Evolutionary conservation across 2,329 filamentous ascomycete genomes (phyloP), one percentile per base, ranked within the genome.

Genomic region (Coniochaeta pulveracea): DNA sequence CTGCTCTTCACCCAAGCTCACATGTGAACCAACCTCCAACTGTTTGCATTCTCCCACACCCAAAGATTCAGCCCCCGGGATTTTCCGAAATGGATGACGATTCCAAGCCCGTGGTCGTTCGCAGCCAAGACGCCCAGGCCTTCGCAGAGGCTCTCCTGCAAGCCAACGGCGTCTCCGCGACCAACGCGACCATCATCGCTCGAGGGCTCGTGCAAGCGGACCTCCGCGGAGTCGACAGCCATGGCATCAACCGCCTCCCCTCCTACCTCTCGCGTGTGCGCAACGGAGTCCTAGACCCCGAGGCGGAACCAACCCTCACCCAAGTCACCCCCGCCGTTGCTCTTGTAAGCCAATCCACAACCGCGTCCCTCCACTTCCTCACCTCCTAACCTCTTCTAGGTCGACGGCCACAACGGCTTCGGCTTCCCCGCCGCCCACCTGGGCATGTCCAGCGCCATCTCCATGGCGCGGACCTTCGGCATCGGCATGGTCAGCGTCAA

Each of bases 401-500:
- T 80, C 7, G 66, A 76, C 47, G 82, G 69, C 0, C 61, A 70
- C 26, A 88, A 89, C 42, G 73, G 71, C 2, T 88, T 88, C 49
- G 83, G 83, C 9, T 86, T 86, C 46, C 61, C 86, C 0, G 74
- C 78, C 1, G 80, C 80, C 1, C 64, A 75, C 28, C 40, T 42
- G 19, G 82, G 69, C 17, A 88, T 89, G 76, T 51, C 54, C 1
- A 64, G 66, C 0, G 82, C 82, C 1, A 73, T 86, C 28, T 63
- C 70, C 8, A 76, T 80, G 56, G 82, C 82, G 0, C 55, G 61
- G 16, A 51, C 57, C 2, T 75, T 66, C 45, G 82, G 82, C 10
- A 82, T 89, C 40, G 84, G 83, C 17, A 76, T 91, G 69, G 79
- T 80, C 0, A 74, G 70, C 37, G 64, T 89, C 47, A 81, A 77